These are phyloP conservation scores for Diaporthe helianthi DNA, from an alignment of 2,329 filamentous ascomycete species.

Conservation along the genomic window DNA sequence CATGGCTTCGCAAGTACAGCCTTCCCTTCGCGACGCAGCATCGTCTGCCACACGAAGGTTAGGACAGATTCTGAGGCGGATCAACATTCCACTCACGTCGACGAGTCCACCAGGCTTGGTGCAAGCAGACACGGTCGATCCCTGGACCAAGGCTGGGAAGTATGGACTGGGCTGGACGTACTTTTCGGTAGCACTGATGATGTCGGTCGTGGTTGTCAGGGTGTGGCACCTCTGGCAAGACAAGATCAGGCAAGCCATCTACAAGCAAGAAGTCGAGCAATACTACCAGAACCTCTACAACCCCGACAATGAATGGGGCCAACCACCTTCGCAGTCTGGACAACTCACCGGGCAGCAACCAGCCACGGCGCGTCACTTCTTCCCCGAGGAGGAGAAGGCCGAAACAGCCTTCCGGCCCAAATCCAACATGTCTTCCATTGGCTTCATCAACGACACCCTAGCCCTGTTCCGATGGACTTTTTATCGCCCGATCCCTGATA, in stretches of 20 bases:
- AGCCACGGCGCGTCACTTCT: constrained; percentile 72
- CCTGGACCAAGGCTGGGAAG: constrained; percentile 82
- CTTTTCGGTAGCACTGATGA: constrained; percentile 77
- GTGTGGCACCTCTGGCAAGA: constrained; percentile 92
- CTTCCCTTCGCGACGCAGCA: constrained; percentile 43
- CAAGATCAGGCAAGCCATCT: constrained; percentile 87
- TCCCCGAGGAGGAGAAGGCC: constrained; percentile 69
- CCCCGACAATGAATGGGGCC: constrained; percentile 56
- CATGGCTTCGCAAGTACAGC: constrained; percentile 51
- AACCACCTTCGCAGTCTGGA: constrained; percentile 55
- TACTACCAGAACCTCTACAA: constrained; percentile 64
- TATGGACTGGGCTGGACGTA: constrained; percentile 90
- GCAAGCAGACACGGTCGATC: constrained; percentile 72
- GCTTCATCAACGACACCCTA: constrained; percentile 76
- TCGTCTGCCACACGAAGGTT: constrained; percentile 46
- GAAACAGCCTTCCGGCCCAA: constrained; percentile 66
- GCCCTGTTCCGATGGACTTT: constrained; percentile 89
- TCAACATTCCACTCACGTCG: constrained; percentile 65
- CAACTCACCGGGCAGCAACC: constrained; percentile 38
- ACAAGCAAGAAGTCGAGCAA: constrained; percentile 80
- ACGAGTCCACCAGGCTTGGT: constrained; percentile 67
- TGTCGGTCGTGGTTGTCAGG: constrained; percentile 71
- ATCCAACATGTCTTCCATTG: constrained; percentile 78
- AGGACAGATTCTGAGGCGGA: constrained; percentile 57
- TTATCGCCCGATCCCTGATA: constrained; percentile 82